A percentile compares a stretch with the other conserved stretches of the same genome.
Conservation (phyloP, 139 green algal genomes). For the Volvox africanus region DNA sequence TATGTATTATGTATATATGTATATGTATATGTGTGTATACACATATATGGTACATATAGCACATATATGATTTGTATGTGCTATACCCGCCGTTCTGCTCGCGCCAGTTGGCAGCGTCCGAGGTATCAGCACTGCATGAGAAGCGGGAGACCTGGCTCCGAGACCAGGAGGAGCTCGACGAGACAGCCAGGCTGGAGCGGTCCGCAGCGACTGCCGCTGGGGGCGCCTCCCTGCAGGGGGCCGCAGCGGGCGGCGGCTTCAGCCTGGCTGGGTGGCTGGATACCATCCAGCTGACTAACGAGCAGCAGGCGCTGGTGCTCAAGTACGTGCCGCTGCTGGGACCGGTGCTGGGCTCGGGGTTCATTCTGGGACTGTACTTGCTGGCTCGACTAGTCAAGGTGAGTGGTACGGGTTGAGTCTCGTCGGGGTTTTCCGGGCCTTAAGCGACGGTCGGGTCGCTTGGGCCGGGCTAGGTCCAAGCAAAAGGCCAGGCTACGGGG, state of each 20-base stretch:
- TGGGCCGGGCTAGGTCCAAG: too few relatives aligned
- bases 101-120: not conserved
- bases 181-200: not conserved
- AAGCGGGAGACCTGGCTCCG: not conserved
- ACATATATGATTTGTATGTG: too few relatives aligned
- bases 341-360: conserved; percentile 67
- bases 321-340: conserved; percentile 67
- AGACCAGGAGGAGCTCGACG: conserved; percentile 13
- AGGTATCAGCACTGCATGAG: not conserved
- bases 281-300: conserved; percentile 55
- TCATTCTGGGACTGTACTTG: conserved; percentile 75
- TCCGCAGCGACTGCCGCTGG: not conserved
- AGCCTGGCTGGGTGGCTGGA: conserved; percentile 27
- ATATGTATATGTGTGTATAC: too few relatives aligned
- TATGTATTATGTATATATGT: too few relatives aligned
- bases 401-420: not conserved
- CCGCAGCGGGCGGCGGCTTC: not conserved
- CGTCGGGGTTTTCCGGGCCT: not conserved
- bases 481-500: too few relatives aligned
- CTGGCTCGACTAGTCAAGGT: conserved; percentile 61
- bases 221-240: not conserved
- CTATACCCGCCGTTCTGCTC: too few relatives aligned
- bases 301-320: conserved; percentile 64
- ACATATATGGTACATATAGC: too few relatives aligned
- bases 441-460: too few relatives aligned